Percentiles rank a stretch among this genome's conserved stretches.
Conservation (phyloP, 495 filamentous ascomycete species). For the Beverwykella pulmonaria region DNA sequence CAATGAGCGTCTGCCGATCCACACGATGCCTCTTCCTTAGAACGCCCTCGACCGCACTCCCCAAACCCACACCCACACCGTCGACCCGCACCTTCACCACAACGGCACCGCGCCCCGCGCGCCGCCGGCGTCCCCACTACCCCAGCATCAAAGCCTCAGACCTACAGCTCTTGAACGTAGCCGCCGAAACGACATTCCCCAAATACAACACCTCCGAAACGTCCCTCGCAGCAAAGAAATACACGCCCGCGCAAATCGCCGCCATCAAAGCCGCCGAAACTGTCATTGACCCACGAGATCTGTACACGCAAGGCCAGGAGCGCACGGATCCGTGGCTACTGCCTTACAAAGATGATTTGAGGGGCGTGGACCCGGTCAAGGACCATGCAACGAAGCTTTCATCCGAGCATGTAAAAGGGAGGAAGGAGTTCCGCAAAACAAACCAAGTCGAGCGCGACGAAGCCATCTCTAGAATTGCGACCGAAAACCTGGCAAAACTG, state of each 20-base stretch:
- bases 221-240: slow-evolving; percentile 61
- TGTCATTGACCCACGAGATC: slow-evolving; percentile 75
- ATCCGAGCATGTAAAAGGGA: not conserved
- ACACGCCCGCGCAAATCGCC: slow-evolving; percentile 78
- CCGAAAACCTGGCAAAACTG: slow-evolving; percentile 59
- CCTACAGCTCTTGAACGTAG: slow-evolving; percentile 36
- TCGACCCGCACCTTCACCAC: slow-evolving; percentile 56
- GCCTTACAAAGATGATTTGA: slow-evolving; percentile 85
- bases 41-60: slow-evolving; percentile 50
- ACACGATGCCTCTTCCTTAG: slow-evolving; percentile 61
- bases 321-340: slow-evolving; percentile 71
- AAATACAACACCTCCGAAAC: slow-evolving; percentile 72
- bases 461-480: slow-evolving; percentile 26
- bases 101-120: slow-evolving; percentile 44
- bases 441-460: slow-evolving; percentile 31
- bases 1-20: slow-evolving; percentile 63
- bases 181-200: slow-evolving; percentile 55
- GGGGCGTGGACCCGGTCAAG: slow-evolving; percentile 66
- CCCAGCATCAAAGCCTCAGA: slow-evolving; percentile 45
- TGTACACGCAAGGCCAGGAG: slow-evolving; percentile 69
- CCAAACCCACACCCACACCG: slow-evolving; percentile 51
- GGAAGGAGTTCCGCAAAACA: slow-evolving; percentile 15
- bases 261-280: slow-evolving; percentile 85
- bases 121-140: slow-evolving; percentile 44
- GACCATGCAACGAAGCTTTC: slow-evolving; percentile 32